Base-by-base conservation (phyloP, 441 rosid genomes). In the Flueggea neowawraea region DNA sequence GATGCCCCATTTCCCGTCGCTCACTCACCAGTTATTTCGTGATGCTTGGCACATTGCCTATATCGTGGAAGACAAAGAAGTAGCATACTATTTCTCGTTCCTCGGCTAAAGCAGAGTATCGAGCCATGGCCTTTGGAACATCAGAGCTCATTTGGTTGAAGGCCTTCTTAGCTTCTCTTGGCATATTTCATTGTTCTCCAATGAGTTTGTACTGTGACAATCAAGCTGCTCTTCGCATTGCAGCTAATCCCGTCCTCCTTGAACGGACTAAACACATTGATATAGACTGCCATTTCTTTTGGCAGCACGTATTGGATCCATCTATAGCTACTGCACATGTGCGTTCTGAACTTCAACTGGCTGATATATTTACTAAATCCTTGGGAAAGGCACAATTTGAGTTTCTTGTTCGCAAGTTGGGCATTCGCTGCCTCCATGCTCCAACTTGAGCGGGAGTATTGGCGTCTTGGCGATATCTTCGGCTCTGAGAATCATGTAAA, bases 361-460 rank as follows among this genome's bases (percentile, higher is more conserved):
- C 55, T 1, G 55, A 52, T 16, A 14, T 52, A 6, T 22, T 52
- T 6, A 52, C 55, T 52, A 52, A 52, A 22, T 10, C 55, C 0
- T 22, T 52, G 7, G 55, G 6, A 16, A 52, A 52, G 55, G 31
- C n/a, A 1, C 55, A 6, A 22, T 52, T 52, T 16, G 17, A 14
- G 2, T 52, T 16, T 52, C 28, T 52, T 4, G 6, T 52, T 14
- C 1, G 28, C 55, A 52, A 52, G 55, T 52, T 52, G 55, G 55
- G 55, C 55, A 52, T 52, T n/a, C 55, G 55, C 1, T 10, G 8
- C n/a, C 31, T 15, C 8, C 31, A 52, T 1, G 55, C 55, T 52
- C 55, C 31, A 52, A 52, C 55, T 52, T 52, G 31, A 52, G 55
- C 2, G 55, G 22, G 55, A 52, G 55, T 52, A 16, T 52, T 52